These are phyloP conservation scores for Phytophthora melonis DNA, from an alignment of 352 stramenopile genomes.

Conservation along the genomic window DNA sequence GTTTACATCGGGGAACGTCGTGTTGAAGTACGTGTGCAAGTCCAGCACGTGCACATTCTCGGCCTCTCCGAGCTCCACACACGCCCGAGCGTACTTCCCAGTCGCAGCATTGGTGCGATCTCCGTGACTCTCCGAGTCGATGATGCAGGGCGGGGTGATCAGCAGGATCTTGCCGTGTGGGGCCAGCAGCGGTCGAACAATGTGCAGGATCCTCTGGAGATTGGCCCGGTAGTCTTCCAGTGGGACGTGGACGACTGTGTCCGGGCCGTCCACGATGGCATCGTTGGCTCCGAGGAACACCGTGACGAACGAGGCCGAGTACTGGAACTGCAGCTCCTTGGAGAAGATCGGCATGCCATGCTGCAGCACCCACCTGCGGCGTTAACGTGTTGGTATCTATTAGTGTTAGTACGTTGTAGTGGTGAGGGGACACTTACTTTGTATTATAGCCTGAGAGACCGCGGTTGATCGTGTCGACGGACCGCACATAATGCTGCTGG, in stretches of 20 bases:
- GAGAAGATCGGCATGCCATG: slow-evolving; percentile 35
- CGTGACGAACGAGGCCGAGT: slow-evolving; percentile 45
- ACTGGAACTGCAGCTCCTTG: slow-evolving; percentile 41
- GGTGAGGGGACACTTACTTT: slow-evolving; percentile 13
- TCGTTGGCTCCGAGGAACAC: slow-evolving; percentile 70
- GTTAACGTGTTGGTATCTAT: no score
- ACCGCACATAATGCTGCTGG: slow-evolving; percentile 56
- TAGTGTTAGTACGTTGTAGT: background rate
- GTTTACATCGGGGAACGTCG: slow-evolving; percentile 34
- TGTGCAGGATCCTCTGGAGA: slow-evolving; percentile 42
- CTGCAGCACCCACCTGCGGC: slow-evolving; percentile 41
- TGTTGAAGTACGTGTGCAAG: slow-evolving; percentile 55
- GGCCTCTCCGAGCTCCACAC: slow-evolving; percentile 42
- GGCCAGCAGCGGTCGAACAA: slow-evolving; percentile 24
- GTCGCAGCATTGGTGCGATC: slow-evolving; percentile 50
- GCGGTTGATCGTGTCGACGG: slow-evolving; percentile 56
- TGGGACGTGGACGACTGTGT: slow-evolving; percentile 45
- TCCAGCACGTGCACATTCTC: slow-evolving; percentile 52
- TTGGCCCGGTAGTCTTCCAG: slow-evolving; percentile 53
- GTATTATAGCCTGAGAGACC: slow-evolving; percentile 63
- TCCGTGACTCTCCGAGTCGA: slow-evolving; percentile 37
- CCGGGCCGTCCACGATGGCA: slow-evolving; percentile 46
- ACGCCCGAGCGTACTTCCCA: slow-evolving; percentile 54
- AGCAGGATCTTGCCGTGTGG: slow-evolving; percentile 32
- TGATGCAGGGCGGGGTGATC: slow-evolving; percentile 40